Evolutionary conservation across 2,329 filamentous ascomycete species (phyloP).

Genomic region (Uncinocarpus reesii): DNA sequence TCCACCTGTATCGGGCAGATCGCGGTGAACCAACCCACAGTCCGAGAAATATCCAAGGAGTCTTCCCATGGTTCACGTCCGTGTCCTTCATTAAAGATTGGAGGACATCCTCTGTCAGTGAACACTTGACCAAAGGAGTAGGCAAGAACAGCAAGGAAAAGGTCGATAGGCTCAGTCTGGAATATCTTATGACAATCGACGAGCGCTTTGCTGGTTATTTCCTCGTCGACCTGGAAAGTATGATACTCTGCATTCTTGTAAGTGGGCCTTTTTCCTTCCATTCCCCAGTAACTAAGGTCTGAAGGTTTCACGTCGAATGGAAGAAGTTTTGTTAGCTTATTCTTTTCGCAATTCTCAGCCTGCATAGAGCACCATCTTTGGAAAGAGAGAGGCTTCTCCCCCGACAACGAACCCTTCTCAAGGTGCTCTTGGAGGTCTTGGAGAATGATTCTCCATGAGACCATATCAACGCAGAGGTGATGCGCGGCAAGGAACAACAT

Average conservation of each 20-base stretch:
- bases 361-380: slow-evolving; percentile 32
- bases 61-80: slow-evolving; percentile 39
- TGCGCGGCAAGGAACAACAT: slow-evolving; percentile 27
- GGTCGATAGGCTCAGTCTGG: slow-evolving; percentile 31
- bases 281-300: slow-evolving; percentile 32
- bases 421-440: slow-evolving; percentile 20
- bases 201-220: slow-evolving; percentile 25
- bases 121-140: slow-evolving; percentile 39
- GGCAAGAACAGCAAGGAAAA: slow-evolving; percentile 30
- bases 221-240: slow-evolving; percentile 27
- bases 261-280: slow-evolving; percentile 24
- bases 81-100: slow-evolving; percentile 43
- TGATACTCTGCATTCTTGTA: slow-evolving; percentile 30
- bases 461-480: slow-evolving; percentile 24
- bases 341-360: slow-evolving; percentile 18
- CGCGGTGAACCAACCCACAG: slow-evolving; percentile 44
- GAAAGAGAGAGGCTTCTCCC: slow-evolving; percentile 31
- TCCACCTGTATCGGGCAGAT: slow-evolving; percentile 36
- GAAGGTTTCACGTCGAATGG: slow-evolving; percentile 25
- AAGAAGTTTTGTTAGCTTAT: slow-evolving; percentile 14
- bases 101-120: slow-evolving; percentile 33
- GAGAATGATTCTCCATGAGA: slow-evolving; percentile 18
- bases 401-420: slow-evolving; percentile 25
- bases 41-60: slow-evolving; percentile 38
- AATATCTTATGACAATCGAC: slow-evolving; percentile 26